phyloP scores from a whole-genome alignment of 306 rosid species.

The Casuarina glauca region DNA sequence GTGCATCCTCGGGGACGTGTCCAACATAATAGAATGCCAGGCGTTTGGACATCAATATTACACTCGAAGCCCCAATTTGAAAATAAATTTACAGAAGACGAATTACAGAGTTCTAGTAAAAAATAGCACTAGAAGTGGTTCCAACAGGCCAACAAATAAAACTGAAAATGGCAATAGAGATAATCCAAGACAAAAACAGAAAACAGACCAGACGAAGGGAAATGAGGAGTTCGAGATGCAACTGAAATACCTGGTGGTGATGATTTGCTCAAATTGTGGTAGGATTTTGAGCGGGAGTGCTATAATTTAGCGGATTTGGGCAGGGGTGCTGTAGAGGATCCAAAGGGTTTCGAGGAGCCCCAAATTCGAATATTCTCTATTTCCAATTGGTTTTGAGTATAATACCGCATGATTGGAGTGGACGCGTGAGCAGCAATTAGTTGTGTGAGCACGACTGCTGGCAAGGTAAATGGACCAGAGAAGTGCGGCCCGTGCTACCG shows the following conservation, averaged over 20 bases:
- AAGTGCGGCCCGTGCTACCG: no score
- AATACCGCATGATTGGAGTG: no score
- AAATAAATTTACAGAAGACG: no score
- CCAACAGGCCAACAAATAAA: background rate
- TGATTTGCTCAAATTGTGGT: background rate
- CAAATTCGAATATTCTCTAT: conserved; percentile 51
- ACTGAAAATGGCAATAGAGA: background rate
- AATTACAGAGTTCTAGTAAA: background rate
- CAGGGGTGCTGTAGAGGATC: conserved; percentile 21
- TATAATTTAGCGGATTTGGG: conserved; percentile 22
- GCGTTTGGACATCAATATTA: background rate
- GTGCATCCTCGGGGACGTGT: background rate
- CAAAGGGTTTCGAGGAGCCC: conserved; percentile 17
- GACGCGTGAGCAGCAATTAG: no score
- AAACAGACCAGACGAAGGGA: background rate
- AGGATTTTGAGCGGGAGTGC: conserved; percentile 2
- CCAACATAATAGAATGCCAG: background rate
- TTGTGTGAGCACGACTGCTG: no score
- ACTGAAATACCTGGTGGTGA: background rate
- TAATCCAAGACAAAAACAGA: background rate
- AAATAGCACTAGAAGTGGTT: background rate
- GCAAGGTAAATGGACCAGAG: no score
- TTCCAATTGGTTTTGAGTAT: conserved; percentile 1
- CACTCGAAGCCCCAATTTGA: background rate
- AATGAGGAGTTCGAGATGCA: background rate